Base-by-base conservation (phyloP, 352 stramenopile species). In the Thalassiosira hispida region DNA sequence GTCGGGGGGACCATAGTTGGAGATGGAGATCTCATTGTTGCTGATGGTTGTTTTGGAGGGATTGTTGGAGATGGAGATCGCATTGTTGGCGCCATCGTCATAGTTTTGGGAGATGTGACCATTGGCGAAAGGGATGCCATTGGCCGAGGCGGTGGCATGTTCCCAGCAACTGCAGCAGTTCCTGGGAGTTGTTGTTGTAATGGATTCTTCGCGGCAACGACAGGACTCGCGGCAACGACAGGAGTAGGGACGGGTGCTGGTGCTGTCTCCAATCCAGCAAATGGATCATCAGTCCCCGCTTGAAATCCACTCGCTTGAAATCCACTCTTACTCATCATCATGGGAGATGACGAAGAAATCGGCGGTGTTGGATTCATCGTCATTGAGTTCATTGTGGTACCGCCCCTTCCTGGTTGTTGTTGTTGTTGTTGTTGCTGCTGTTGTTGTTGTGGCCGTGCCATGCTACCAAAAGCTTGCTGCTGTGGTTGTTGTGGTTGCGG, bases 191-290 rank as follows among this genome's bases (percentile, higher is more conserved):
- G 47, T 22, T 27, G 20, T 44, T 31, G 47, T 27, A 18, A 18
- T 23, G 11, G 16, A 20, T 29, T n/a, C n/a, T n/a, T n/a, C n/a
- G 63, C 29, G 9, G 47, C 14, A 20, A 33, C 31, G 12, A 63
- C 6, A 22, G 11, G 22, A 23, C n/a, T n/a, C n/a, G 63, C 29
- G 9, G 47, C 14, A 20, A 33, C 31, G 12, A 63, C 6, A 22
- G 11, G 22, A 23, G 53, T 22, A 53, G 27, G 12, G 29, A 1
- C n/a, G 12, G 57, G 29, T n/a, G 60, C 12, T 33, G 76, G 65
- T 42, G 81, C 71, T 12, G 68, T 56, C 18, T 89, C 63, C 61
- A 94, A 82, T 33, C 75, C 89, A 66, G 90, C 90, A 83, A 94
- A 94, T 31, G 90, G 90, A 89, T 94, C 90, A n/a, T 79, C 79